These are phyloP conservation scores for Yarrowia porcina DNA, from an alignment of 805 yeast species.

Conservation along the genomic window DNA sequence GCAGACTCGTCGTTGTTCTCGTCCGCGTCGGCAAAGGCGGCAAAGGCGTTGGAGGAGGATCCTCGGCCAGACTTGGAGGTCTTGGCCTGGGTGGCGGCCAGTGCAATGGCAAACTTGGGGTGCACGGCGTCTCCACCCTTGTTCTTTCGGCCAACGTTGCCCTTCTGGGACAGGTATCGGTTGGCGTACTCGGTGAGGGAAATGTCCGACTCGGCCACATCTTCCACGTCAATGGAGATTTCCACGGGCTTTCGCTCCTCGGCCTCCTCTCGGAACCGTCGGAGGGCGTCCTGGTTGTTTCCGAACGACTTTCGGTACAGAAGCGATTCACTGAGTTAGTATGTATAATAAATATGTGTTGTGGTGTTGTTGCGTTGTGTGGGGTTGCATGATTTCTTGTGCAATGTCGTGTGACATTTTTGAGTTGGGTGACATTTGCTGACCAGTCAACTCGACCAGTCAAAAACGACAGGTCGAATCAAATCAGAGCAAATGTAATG, in stretches of 20 bases:
- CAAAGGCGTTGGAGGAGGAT: conserved; percentile 13
- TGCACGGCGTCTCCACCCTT: conserved; percentile 23
- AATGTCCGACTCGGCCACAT: conserved; percentile 27
- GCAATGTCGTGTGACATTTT: conserved; percentile 1
- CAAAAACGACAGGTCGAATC: too few relatives aligned
- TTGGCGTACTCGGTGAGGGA: conserved; percentile 28
- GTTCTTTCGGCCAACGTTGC: conserved; percentile 2
- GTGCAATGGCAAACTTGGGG: conserved; percentile 29
- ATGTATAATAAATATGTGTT: neutral
- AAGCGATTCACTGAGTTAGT: conserved; percentile 17
- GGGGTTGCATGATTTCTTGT: too few relatives aligned
- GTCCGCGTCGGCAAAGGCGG: conserved; percentile 25
- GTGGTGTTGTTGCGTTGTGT: neutral
- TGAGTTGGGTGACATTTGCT: neutral
- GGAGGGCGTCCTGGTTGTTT: conserved; percentile 18
- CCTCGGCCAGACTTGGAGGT: conserved; percentile 18
- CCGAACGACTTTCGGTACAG: conserved; percentile 22
- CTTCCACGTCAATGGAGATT: conserved; percentile 26
- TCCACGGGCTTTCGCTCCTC: conserved; percentile 23
- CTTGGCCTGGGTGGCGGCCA: conserved; percentile 27
- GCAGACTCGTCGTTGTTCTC: conserved; percentile 24
- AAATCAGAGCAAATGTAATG: neutral
- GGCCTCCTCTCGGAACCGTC: conserved; percentile 26
- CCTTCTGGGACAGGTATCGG: conserved; percentile 24
- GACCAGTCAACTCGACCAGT: too few relatives aligned